Percentiles rank a stretch among this genome's conserved stretches.
phyloP scores from a whole-genome alignment of 1,139 yeast species.

The Debaryomyces sp. region DNA sequence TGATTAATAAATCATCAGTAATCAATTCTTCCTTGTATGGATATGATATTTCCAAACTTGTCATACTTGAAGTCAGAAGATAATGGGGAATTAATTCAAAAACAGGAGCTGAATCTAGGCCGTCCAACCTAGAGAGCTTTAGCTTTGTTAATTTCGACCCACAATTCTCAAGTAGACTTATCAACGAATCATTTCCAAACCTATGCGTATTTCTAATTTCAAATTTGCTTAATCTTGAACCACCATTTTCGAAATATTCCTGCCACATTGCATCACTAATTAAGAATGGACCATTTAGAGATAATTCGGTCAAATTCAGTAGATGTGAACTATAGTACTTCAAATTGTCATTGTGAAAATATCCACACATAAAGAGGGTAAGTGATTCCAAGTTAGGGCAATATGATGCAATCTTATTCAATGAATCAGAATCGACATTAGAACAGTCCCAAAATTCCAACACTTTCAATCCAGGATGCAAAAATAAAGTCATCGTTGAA shows the following conservation, averaged over 20 bases:
- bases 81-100: conserved; percentile 70
- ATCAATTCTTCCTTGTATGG: conserved; percentile 68
- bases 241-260: conserved; percentile 58
- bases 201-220: conserved; percentile 83
- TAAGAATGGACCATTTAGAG: conserved; percentile 85
- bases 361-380: conserved; percentile 90
- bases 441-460: conserved; percentile 94
- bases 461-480: conserved; percentile 56
- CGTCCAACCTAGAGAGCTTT: conserved; percentile 69
- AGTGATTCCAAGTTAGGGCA: conserved; percentile 74
- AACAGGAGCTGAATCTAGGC: conserved; percentile 57
- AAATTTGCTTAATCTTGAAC: conserved; percentile 38
- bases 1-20: conserved; percentile 70
- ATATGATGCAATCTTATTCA: conserved; percentile 70
- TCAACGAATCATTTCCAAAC: conserved; percentile 67
- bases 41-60: conserved; percentile 66
- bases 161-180: conserved; percentile 63
- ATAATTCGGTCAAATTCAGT: conserved; percentile 50
- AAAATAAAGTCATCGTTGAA: conserved; percentile 69
- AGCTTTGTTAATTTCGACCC: conserved; percentile 53
- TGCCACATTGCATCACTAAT: conserved; percentile 79
- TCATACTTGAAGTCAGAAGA: conserved; percentile 47
- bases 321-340: conserved; percentile 63
- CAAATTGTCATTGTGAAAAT: conserved; percentile 76
- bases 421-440: conserved; percentile 65